Evolutionary conservation across 129 eudicot genomes (phyloP), one percentile per base, ranked within the genome.

Genomic region (Helichrysum umbraculigerum): DNA sequence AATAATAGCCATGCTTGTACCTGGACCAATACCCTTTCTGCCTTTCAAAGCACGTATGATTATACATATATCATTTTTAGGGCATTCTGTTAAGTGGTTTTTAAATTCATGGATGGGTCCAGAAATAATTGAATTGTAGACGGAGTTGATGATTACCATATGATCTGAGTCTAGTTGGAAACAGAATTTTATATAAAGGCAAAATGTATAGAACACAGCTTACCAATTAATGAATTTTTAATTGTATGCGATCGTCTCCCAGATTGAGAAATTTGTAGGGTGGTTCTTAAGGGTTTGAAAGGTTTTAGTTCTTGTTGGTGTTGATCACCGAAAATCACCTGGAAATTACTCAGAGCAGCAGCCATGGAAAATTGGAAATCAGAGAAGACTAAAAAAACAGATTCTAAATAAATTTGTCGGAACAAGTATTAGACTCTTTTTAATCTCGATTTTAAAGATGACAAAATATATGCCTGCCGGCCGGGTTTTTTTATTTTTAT

Each of bases 351-450:
- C 76, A 76, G 71, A 12, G 76, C 64, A 80, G 79, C 77, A 81
- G 88, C 93, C 93, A 86, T 86, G 67, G 71, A n/a, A n/a, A n/a
- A n/a, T n/a, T n/a, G n/a, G n/a, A 30, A 39, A 73, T 34, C 7
- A 7, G 15, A 19, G 20, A 25, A 70, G 17, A 44, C 50, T 2
- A 33, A 7, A 39, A 39, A 7, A 39, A 8, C 8, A 39, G 9
- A 1, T 8, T 39, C 11, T 39, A 39, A 44, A 68, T 42, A 19
- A 68, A 41, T 68, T 20, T 39, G 3, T 21, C 15, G 1, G 72
- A 68, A 10, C 3, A 25, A n/a, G 44, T 10, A 4, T 44, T 64
- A 12, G 69, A 64, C 16, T 32, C 29, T 64, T 64, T 64, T 32
- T 7, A 64, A 64, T 29, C 28, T 64, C 30, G 21, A 64, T 64